Base-by-base conservation (phyloP, 257 asterid genomes). In the Solanum sejunctum region DNA sequence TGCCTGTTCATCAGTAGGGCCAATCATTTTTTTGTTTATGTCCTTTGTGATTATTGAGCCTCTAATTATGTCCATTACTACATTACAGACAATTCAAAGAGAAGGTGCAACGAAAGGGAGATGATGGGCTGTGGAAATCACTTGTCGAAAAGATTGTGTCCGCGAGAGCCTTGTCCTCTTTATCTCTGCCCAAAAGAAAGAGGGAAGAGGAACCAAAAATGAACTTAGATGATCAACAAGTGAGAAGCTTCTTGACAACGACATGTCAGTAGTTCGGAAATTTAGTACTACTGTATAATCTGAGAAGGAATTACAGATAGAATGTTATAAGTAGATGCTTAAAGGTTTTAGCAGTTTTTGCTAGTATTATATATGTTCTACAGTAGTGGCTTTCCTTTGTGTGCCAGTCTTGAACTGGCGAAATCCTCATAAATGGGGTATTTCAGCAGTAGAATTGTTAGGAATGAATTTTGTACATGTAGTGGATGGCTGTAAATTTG, bases 131-230 rank as follows among this genome's bases (percentile, higher is more conserved):
- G 69, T 95, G 98, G 98, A 88, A 85, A 71, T 85, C 92, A 81
- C 95, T 95, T 0, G 97, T 92, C 84, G 89, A 70, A 81, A 95
- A 93, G 89, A 97, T 95, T n/a, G 86, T 89, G 3, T 92, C 94
- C 0, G 98, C 96, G 17, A 92, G 87, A 85, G 86, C 91, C 45
- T 86, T 92, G 0, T 92, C 95, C 26, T 92, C 96, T 12, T 82
- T 94, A 84, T 89, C 97, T 51, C 85, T 90, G 57, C 91, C 90
- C 21, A 92, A 90, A 91, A 90, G 95, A 86, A 93, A 91, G 87
- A 89, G 96, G 32, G 93, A 89, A 86, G 92, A 90, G 10, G 92
- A 86, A 80, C 90, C 89, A 60, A 86, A 86, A 64, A 83, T 87
- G 72, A 82, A 45, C 20, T 71, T 85, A 61, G 84, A 56, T 41